Evolutionary conservation across 331 rosid species (phyloP).

Genomic region (Phaseolus coccineus): DNA sequence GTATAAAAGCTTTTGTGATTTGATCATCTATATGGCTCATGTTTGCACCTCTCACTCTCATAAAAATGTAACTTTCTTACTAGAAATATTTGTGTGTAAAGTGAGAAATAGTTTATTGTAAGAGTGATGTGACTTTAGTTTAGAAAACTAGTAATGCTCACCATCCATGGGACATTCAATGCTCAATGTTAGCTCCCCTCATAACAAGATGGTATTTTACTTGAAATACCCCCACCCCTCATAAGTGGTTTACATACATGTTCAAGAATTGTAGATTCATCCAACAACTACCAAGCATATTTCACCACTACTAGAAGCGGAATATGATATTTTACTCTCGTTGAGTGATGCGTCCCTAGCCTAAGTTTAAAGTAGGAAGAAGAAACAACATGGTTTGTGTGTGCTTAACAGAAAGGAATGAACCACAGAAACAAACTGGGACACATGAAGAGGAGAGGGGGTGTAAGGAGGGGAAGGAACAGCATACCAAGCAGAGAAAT

Average conservation of each 20-base stretch:
- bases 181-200: not conserved
- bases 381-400: not conserved
- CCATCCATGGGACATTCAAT: not conserved
- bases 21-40: not conserved
- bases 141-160: not conserved
- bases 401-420: not conserved
- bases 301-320: too few relatives aligned
- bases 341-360: not conserved
- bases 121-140: too few relatives aligned
- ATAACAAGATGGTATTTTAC: too few relatives aligned
- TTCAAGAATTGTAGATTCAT: not conserved
- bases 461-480: too few relatives aligned
- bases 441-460: not conserved
- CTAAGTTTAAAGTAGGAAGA: not conserved
- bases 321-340: not conserved
- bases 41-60: not conserved
- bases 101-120: too few relatives aligned
- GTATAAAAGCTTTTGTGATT: not conserved
- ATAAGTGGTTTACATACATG: not conserved
- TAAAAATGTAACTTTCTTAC: not conserved
- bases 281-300: too few relatives aligned
- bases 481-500: too few relatives aligned
- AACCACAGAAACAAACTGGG: not conserved
- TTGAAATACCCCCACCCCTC: too few relatives aligned
- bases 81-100: too few relatives aligned